phyloP scores from a whole-genome alignment of 75 land plant genomes.

The Pinus albicaulis region DNA sequence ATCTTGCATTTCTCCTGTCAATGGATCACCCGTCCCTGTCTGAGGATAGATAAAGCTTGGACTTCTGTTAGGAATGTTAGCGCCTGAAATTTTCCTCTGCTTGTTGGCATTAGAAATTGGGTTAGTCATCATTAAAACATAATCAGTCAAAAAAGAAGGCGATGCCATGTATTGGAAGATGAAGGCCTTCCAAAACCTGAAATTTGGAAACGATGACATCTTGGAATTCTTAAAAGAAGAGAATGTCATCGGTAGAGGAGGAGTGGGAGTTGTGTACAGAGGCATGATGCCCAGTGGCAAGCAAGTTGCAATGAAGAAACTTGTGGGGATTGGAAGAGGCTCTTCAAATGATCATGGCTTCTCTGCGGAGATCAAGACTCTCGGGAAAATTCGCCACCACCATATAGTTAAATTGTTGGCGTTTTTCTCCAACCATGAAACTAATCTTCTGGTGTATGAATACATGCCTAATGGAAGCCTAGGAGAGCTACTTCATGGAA shows the following conservation, averaged over 20 bases:
- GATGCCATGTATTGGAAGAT: conserved; percentile 23
- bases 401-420: conserved; percentile 16
- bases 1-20: conserved; percentile 1
- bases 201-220: conserved; percentile 7
- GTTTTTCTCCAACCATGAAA: conserved; percentile 21
- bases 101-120: conserved; percentile 30
- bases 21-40: conserved; percentile 31
- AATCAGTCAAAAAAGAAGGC: neutral
- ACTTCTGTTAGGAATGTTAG: conserved; percentile 13
- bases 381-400: conserved; percentile 18
- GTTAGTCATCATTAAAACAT: conserved; percentile 24
- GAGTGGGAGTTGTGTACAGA: conserved; percentile 22
- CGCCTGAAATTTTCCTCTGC: conserved; percentile 27
- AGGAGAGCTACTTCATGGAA: conserved; percentile 7
- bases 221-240: conserved; percentile 19
- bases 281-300: conserved; percentile 18
- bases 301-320: conserved; percentile 20
- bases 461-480: conserved; percentile 15
- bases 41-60: neutral
- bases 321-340: neutral
- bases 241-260: conserved; percentile 18
- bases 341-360: conserved; percentile 7
- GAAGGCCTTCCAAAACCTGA: conserved; percentile 18
- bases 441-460: conserved; percentile 14
- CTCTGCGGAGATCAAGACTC: conserved; percentile 25